A percentile compares a stretch with the other conserved stretches of the same genome.
Evolutionary conservation across 257 asterid genomes (phyloP).

Genomic region (Nicotiana otophora): DNA sequence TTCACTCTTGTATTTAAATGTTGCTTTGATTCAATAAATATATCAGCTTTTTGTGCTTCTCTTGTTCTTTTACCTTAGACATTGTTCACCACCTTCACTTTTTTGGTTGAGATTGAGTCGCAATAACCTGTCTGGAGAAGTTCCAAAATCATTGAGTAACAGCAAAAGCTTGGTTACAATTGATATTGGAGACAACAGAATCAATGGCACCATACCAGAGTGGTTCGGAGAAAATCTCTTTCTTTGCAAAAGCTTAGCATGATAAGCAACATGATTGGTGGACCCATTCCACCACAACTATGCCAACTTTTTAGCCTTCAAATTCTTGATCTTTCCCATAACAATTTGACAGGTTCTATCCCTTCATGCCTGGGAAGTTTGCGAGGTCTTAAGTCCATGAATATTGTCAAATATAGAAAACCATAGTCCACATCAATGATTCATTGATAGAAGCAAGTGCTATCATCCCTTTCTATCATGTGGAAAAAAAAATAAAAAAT

Average conservation of each 20-base stretch:
- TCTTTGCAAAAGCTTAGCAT: not conserved
- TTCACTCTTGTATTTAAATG: too few relatives aligned
- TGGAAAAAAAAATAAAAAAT: too few relatives aligned
- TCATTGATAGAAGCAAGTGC: too few relatives aligned
- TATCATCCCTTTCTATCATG: too few relatives aligned
- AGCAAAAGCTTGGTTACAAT: conserved; percentile 4
- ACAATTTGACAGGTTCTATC: conserved; percentile 17
- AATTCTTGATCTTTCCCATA: conserved; percentile 19
- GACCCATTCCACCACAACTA: conserved; percentile 3
- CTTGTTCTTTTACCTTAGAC: too few relatives aligned
- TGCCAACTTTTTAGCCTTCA: conserved; percentile 15
- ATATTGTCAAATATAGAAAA: too few relatives aligned
- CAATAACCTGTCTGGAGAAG: conserved; percentile 18
- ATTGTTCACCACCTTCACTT: not conserved
- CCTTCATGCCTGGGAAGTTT: conserved; percentile 13
- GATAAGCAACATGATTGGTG: conserved; percentile 1
- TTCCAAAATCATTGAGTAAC: conserved; percentile 3
- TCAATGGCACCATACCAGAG: conserved; percentile 12
- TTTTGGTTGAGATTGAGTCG: conserved; percentile 5
- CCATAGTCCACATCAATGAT: too few relatives aligned
- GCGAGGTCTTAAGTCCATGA: not conserved
- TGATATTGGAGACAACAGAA: conserved; percentile 25
- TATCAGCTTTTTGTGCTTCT: too few relatives aligned
- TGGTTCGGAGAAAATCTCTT: conserved; percentile 1
- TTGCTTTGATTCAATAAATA: too few relatives aligned